Percentiles rank a stretch among this genome's conserved stretches.
phyloP scores from a whole-genome alignment of 2,329 filamentous ascomycete genomes.

The Clarireedia homoeocarpa region DNA sequence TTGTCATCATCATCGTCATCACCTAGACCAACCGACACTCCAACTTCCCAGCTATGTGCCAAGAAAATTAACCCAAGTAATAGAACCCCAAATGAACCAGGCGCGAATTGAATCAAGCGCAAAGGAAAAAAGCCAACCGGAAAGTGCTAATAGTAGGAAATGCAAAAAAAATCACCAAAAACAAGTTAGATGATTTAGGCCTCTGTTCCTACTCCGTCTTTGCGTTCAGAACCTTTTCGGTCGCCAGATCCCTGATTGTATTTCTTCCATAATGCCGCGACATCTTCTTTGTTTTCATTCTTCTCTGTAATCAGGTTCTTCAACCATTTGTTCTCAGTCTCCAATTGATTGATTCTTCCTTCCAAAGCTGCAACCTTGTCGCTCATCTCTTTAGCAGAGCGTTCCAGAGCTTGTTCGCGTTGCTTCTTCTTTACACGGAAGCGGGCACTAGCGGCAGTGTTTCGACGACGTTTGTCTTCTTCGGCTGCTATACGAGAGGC shows the following conservation, averaged over 20 bases:
- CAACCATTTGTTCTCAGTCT: conserved; percentile 76
- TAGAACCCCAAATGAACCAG: conserved; percentile 2
- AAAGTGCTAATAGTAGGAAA: neutral
- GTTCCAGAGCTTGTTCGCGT: conserved; percentile 78
- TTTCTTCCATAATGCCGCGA: conserved; percentile 33
- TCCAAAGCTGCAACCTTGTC: conserved; percentile 72
- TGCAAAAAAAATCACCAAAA: neutral
- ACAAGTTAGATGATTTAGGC: conserved; percentile 11
- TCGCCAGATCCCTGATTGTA: conserved; percentile 30
- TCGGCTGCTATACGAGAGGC: conserved; percentile 67
- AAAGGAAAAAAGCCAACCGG: neutral
- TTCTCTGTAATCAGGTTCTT: conserved; percentile 77
- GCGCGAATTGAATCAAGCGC: conserved; percentile 13
- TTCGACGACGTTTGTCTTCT: conserved; percentile 83
- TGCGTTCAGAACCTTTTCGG: conserved; percentile 26
- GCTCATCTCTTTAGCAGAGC: conserved; percentile 72
- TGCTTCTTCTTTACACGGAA: conserved; percentile 97
- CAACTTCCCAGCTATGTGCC: neutral
- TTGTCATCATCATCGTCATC: too few relatives aligned
- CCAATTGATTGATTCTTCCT: conserved; percentile 65
- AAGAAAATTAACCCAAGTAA: neutral
- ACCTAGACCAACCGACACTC: too few relatives aligned
- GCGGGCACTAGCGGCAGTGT: conserved; percentile 80
- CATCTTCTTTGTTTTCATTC: conserved; percentile 46
- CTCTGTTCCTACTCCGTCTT: conserved; percentile 28